Conservation (phyloP, 1,284 basidiomycete genomes). For the Sparassis latifolia region DNA sequence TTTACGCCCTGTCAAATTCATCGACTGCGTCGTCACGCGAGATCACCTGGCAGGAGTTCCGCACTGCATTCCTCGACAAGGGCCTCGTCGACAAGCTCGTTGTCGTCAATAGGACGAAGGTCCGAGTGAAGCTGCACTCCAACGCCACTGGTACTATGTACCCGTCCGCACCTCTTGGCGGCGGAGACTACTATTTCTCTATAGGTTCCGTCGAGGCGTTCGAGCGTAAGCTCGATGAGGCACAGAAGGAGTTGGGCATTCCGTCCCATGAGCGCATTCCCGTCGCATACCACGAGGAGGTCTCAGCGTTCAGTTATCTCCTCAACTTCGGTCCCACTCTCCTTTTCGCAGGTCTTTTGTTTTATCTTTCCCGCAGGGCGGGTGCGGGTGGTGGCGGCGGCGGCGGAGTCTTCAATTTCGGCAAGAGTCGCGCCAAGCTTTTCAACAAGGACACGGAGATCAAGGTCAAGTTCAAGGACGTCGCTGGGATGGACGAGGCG, state of each 20-base stretch:
- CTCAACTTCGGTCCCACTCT: slow-evolving; percentile 94
- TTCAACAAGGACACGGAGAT: slow-evolving; percentile 98
- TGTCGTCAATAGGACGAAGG: slow-evolving; percentile 89
- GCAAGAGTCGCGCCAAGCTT: slow-evolving; percentile 91
- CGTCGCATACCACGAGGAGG: slow-evolving; percentile 95
- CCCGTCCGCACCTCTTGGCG: slow-evolving; percentile 42
- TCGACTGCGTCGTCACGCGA: slow-evolving; percentile 65
- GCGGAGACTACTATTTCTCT: slow-evolving; percentile 86
- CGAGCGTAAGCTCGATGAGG: slow-evolving; percentile 90
- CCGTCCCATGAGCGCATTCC: slow-evolving; percentile 92
- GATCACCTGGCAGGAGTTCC: slow-evolving; percentile 99
- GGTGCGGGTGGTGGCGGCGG: slow-evolving; percentile 59
- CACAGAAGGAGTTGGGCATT: slow-evolving; percentile 89
- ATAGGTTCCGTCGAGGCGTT: slow-evolving; percentile 98
- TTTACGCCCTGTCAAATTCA: slow-evolving; percentile 64
- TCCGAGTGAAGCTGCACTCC: slow-evolving; percentile 82
- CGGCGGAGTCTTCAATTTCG: slow-evolving; percentile 96
- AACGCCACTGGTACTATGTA: slow-evolving; percentile 78
- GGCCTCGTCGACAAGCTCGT: slow-evolving; percentile 93
- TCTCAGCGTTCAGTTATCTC: slow-evolving; percentile 76
- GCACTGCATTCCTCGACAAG: slow-evolving; percentile 92
- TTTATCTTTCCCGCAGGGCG: slow-evolving; percentile 85
- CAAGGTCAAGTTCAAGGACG: slow-evolving; percentile 90
- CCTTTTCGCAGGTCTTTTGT: slow-evolving; percentile 84
- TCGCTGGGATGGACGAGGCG: slow-evolving; percentile 99